phyloP scores from a whole-genome alignment of 2,329 filamentous ascomycete genomes.

The Cladosporium phlei region DNA sequence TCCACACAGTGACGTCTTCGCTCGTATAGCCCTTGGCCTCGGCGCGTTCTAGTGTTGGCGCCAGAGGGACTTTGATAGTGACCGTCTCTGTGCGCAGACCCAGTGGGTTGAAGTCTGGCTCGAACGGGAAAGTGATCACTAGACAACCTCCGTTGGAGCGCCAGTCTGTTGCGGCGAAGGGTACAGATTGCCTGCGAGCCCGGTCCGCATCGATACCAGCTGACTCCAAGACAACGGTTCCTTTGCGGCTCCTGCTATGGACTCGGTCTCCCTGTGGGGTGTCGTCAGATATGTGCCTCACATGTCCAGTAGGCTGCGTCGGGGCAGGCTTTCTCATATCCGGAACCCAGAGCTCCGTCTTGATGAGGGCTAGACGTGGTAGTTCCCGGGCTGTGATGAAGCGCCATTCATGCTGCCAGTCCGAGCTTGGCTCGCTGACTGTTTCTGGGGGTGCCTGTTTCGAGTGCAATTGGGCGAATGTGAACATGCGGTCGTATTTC shows the following conservation, averaged over 20 bases:
- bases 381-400: slow-evolving; percentile 67
- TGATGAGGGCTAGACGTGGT: slow-evolving; percentile 66
- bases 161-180: slow-evolving; percentile 34
- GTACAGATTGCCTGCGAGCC: slow-evolving; percentile 3
- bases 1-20: slow-evolving; percentile 63
- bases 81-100: slow-evolving; percentile 39
- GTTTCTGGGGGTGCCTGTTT: slow-evolving; percentile 34
- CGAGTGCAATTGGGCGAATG: slow-evolving; percentile 62
- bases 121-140: slow-evolving; percentile 60
- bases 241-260: slow-evolving; percentile 9
- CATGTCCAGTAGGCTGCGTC: neutral
- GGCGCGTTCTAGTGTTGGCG: slow-evolving; percentile 56
- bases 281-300: slow-evolving; percentile 3
- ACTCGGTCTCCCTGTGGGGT: neutral
- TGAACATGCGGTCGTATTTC: slow-evolving; percentile 76
- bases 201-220: slow-evolving; percentile 7
- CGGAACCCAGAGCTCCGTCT: slow-evolving; percentile 63
- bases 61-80: slow-evolving; percentile 63
- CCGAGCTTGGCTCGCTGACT: slow-evolving; percentile 34
- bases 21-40: slow-evolving; percentile 54
- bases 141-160: slow-evolving; percentile 56
- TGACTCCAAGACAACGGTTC: slow-evolving; percentile 5
- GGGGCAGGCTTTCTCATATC: slow-evolving; percentile 37
- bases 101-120: slow-evolving; percentile 29
- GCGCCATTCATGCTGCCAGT: slow-evolving; percentile 55